Evolutionary conservation across 441 rosid genomes (phyloP), one percentile per base, ranked within the genome.

Genomic region (Oxalis stricta): DNA sequence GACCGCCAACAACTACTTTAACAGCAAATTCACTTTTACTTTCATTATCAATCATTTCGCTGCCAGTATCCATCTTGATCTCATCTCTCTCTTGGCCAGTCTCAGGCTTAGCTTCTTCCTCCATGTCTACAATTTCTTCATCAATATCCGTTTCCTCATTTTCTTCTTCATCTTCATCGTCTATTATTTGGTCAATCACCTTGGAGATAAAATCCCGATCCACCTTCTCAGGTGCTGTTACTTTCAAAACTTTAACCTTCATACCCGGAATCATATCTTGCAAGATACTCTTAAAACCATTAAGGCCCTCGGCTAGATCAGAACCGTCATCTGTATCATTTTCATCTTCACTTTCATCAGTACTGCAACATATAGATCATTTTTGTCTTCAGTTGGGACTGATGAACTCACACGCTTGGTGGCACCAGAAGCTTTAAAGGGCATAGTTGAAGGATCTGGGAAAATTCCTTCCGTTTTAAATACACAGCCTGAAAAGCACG

Each of bases 241-340:
- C 89, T 66, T 84, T 89, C 74, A 85, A 57, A 50, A 82, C 94
- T 79, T 84, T 89, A 55, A 82, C 81, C 66, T 74, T 74, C 38
- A 71, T 79, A 38, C 82, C 94, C 53, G 96, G 94, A 71, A 85
- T 73, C 84, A 89, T 71, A 70, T 85, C 98, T 48, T 62, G 72
- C 61, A 85, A 69, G 38, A 89, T 65, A 52, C 69, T 82, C 62
- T 68, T 81, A 65, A 82, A 74, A 46, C 84, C 79, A 67, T 84
- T 66, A 35, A 79, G 58, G 51, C 78, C 86, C 55, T 81, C 94
- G 33, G 71, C 64, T 52, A 72, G 58, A 68, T 81, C 93, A 65
- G 93, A 72, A 42, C 64, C 64, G 62, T 84, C 93, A 62, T 76
- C 97, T 19, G 69, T 40, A 15, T 69, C 74, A 51, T 70, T 76